Conservation (phyloP, 163 green algal species). For the Coccomyxa subellipsoidea region DNA sequence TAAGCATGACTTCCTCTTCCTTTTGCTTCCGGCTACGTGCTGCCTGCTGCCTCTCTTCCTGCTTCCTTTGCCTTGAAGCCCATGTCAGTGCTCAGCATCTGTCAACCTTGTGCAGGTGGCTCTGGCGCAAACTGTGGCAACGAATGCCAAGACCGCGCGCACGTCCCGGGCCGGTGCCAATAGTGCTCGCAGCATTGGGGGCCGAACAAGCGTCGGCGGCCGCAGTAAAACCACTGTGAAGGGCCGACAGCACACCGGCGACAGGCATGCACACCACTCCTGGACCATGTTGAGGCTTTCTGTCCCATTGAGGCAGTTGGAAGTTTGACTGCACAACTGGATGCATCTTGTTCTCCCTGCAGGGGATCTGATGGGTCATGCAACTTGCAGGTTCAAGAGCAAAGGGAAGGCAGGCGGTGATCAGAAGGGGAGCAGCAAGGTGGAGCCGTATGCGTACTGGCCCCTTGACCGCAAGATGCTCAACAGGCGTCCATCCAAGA, state of each 20-base stretch:
- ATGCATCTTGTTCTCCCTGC: too few relatives aligned
- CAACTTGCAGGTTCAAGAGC: constrained; percentile 8
- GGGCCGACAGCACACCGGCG: constrained; percentile 38
- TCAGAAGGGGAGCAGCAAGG: constrained; percentile 61
- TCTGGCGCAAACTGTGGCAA: constrained; percentile 1
- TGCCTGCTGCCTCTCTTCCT: too few relatives aligned
- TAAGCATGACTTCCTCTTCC: too few relatives aligned
- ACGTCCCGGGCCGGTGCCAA: constrained; percentile 7
- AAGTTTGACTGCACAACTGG: too few relatives aligned
- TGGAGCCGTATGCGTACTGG: constrained; percentile 98
- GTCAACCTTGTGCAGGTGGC: background rate
- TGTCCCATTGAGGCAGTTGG: background rate
- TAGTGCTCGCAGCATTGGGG: background rate
- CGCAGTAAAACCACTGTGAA: constrained; percentile 4
- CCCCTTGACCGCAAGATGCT: constrained; percentile 93
- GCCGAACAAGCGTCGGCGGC: constrained; percentile 21
- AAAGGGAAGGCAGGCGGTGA: constrained; percentile 63
- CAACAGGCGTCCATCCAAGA: constrained; percentile 79
- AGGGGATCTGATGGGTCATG: too few relatives aligned
- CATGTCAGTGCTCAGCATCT: background rate
- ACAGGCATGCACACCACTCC: constrained; percentile 18
- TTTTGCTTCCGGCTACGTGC: too few relatives aligned
- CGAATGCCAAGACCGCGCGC: background rate
- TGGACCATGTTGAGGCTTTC: background rate
- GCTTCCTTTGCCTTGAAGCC: too few relatives aligned